phyloP scores from a whole-genome alignment of 208 protist genomes.

The Acanthamoeba culbertsoni region DNA sequence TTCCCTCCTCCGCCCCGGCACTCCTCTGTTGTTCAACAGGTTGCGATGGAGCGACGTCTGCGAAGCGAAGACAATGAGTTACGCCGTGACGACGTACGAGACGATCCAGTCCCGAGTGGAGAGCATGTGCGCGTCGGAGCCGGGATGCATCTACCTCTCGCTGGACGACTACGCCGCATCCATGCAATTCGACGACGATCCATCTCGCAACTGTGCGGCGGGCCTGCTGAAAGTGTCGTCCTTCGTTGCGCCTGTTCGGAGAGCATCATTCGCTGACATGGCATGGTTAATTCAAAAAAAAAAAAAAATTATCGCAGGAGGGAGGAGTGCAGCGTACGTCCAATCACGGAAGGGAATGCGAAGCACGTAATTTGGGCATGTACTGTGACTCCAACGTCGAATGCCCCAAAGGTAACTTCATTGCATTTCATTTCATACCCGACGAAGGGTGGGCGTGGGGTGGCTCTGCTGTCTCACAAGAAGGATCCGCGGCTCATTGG shows the following conservation, averaged over 20 bases:
- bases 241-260: too few relatives aligned
- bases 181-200: background rate
- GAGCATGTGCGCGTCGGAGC: background rate
- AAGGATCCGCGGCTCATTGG: background rate
- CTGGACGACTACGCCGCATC: background rate
- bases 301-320: too few relatives aligned
- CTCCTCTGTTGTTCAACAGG: too few relatives aligned
- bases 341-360: background rate
- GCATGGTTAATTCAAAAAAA: background rate
- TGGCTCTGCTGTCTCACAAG: background rate
- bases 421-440: background rate
- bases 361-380: background rate
- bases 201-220: background rate
- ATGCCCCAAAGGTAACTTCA: background rate
- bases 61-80: background rate
- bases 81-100: background rate
- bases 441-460: too few relatives aligned
- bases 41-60: background rate
- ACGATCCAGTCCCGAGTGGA: background rate
- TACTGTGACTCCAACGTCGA: background rate
- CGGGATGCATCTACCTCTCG: slow-evolving; percentile 26
- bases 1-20: background rate
- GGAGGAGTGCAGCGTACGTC: too few relatives aligned
- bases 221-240: too few relatives aligned
- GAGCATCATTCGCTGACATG: too few relatives aligned